phyloP scores from a whole-genome alignment of 192 early-diverging fungal species.

The Podila clonocystis region DNA sequence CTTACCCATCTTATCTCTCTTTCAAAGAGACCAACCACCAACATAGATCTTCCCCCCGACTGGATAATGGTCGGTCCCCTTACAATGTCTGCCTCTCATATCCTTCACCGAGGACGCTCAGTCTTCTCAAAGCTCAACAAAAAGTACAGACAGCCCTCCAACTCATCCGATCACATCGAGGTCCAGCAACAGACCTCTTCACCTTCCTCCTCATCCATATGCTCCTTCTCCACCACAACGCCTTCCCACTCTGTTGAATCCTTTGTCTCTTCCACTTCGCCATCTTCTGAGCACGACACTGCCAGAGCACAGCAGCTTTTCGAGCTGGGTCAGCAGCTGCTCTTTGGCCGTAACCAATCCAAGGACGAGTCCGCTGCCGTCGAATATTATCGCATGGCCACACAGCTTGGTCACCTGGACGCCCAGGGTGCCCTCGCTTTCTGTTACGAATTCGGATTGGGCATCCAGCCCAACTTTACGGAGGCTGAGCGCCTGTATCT shows the following conservation, averaged over 20 bases:
- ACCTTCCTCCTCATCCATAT: constrained; percentile 11
- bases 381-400: constrained; percentile 64
- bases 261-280: constrained; percentile 1
- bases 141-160: constrained; percentile 28
- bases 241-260: constrained; percentile 17
- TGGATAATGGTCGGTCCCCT: constrained; percentile 26
- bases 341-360: constrained; percentile 63
- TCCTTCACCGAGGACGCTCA: constrained; percentile 40
- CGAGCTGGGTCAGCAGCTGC: constrained; percentile 37
- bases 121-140: constrained; percentile 53
- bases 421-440: constrained; percentile 71
- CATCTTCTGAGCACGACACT: constrained; percentile 11
- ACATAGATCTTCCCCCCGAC: background rate
- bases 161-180: constrained; percentile 3
- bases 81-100: constrained; percentile 45
- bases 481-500: constrained; percentile 75
- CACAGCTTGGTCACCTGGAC: constrained; percentile 55
- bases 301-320: constrained; percentile 30
- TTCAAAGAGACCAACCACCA: background rate
- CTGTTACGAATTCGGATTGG: constrained; percentile 76
- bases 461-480: constrained; percentile 67
- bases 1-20: background rate
- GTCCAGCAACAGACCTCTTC: background rate
- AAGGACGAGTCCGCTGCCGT: constrained; percentile 62
- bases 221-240: constrained; percentile 24